A percentile compares a stretch with the other conserved stretches of the same genome.
Evolutionary conservation across 768 basidiomycete genomes (phyloP).

Genomic region (Trametes gibbosa): DNA sequence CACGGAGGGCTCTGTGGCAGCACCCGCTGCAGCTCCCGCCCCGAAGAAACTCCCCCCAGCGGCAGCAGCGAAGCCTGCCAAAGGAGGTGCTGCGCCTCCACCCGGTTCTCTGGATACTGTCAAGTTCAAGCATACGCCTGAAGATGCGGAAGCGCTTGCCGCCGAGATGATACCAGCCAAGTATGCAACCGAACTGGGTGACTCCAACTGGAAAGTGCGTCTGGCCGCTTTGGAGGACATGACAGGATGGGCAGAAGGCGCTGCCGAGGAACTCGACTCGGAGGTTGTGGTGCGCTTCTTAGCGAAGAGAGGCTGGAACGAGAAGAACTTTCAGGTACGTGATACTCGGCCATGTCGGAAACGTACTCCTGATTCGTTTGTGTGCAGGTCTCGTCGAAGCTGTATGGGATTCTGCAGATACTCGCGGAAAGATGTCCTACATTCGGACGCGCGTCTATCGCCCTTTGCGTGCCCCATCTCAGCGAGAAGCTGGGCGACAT

Average conservation of each 20-base stretch:
- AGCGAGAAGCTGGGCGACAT: constrained; percentile 94
- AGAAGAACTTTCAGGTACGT: constrained; percentile 95
- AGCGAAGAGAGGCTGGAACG: constrained; percentile 93
- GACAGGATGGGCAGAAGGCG: constrained; percentile 74
- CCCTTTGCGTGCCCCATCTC: constrained; percentile 76
- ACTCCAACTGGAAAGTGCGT: constrained; percentile 91
- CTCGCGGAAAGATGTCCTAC: constrained; percentile 78
- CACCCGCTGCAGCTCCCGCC: constrained; percentile 25
- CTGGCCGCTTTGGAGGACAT: constrained; percentile 86
- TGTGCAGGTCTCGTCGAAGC: constrained; percentile 79
- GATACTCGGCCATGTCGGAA: too few relatives aligned
- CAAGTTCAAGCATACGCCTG: constrained; percentile 87
- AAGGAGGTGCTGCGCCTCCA: constrained; percentile 46
- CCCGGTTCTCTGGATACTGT: constrained; percentile 71
- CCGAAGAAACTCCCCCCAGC: constrained; percentile 46
- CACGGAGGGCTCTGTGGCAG: constrained; percentile 23
- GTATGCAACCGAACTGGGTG: constrained; percentile 71
- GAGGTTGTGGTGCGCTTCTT: constrained; percentile 87
- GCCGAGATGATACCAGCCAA: constrained; percentile 67
- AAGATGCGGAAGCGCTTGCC: constrained; percentile 86
- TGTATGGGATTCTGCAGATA: constrained; percentile 72
- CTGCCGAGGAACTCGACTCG: constrained; percentile 66
- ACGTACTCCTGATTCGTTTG: too few relatives aligned
- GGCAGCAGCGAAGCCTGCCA: constrained; percentile 41
- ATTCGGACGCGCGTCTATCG: constrained; percentile 83